These are phyloP conservation scores for Sphaerulina populicola DNA, from an alignment of 2,329 filamentous ascomycete species.

Conservation along the genomic window DNA sequence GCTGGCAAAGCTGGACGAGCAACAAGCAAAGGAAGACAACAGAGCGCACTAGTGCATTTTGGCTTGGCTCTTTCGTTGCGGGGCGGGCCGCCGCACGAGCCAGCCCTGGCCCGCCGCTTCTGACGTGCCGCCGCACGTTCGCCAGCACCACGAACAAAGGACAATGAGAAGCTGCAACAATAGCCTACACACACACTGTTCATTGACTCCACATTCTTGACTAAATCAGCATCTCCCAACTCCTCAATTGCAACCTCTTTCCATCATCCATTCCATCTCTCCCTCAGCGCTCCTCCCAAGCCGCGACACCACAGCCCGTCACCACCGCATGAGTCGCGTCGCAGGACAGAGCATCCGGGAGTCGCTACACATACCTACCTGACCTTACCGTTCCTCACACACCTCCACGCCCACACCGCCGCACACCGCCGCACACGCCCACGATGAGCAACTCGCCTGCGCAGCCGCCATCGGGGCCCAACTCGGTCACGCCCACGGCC, in stretches of 20 bases:
- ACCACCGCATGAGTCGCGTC: neutral
- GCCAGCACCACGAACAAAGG: neutral
- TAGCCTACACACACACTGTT: neutral
- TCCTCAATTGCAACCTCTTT: neutral
- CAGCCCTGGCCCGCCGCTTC: neutral
- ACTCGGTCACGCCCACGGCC: constrained; percentile 34
- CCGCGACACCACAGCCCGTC: neutral
- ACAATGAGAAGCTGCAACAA: neutral
- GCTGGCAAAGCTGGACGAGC: neutral
- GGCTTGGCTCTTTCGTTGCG: neutral
- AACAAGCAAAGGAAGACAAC: neutral
- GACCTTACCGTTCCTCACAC: neutral
- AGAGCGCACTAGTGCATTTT: neutral
- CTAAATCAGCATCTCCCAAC: neutral
- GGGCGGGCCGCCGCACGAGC: neutral
- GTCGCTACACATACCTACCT: constrained; percentile 1
- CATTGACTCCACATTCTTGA: neutral
- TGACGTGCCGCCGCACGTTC: neutral
- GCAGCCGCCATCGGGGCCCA: constrained; percentile 26
- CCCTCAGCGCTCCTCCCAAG: neutral
- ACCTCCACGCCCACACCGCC: too few species aligned
- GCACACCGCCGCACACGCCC: neutral
- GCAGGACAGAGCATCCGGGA: neutral
- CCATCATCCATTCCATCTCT: neutral
- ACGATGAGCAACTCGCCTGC: constrained; percentile 33